Evolutionary conservation across 345 rosid genomes (phyloP).

Genomic region (Capsella bursapastoris): DNA sequence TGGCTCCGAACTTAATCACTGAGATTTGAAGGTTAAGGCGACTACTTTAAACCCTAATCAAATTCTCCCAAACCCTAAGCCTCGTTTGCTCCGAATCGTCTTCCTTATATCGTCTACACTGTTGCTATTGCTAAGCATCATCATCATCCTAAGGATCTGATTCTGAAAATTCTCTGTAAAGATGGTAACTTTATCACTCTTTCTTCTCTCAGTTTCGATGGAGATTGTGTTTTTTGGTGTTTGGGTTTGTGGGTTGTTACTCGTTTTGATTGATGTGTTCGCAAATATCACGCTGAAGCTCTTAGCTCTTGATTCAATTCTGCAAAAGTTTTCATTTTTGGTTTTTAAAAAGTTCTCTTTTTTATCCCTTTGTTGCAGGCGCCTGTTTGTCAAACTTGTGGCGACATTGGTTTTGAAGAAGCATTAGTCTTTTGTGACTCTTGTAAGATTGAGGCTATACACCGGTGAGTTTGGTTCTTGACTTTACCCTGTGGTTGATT

Average conservation of each 20-base stretch:
- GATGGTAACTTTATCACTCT: background rate
- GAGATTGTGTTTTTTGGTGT: background rate
- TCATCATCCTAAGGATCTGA: background rate
- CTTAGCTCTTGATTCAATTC: background rate
- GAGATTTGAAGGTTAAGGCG: too few relatives aligned
- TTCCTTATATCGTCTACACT: background rate
- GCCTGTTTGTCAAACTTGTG: constrained; percentile 9
- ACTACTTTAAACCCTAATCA: background rate
- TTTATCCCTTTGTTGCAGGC: background rate
- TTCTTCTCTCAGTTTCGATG: background rate
- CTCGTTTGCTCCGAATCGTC: background rate
- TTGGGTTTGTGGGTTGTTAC: background rate
- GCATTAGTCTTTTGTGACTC: background rate
- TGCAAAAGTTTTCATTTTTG: background rate
- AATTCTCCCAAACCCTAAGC: background rate
- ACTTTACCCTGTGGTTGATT: background rate
- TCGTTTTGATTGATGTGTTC: background rate
- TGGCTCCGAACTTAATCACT: too few relatives aligned
- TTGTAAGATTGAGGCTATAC: background rate
- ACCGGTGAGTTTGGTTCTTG: constrained; percentile 25
- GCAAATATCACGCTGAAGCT: background rate
- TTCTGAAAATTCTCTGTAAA: background rate
- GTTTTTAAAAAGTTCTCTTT: background rate
- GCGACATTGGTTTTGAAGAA: constrained; percentile 7
- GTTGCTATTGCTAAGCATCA: background rate